A percentile compares a stretch with the other conserved stretches of the same genome.
Conservation (phyloP, 257 asterid species). For the Leptodermis oblonga region DNA sequence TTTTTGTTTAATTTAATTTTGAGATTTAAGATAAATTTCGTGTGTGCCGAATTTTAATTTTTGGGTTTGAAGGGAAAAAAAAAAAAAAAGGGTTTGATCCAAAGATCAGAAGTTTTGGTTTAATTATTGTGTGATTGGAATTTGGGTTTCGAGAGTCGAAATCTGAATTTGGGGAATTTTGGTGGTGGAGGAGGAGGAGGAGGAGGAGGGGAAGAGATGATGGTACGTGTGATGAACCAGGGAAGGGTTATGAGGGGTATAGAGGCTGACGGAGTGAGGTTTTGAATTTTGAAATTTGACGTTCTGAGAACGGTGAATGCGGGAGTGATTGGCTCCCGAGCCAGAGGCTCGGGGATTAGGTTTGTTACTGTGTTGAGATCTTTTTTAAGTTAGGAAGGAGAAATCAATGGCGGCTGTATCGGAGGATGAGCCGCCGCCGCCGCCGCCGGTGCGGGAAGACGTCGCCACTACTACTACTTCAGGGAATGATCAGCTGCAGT, state of each 20-base stretch:
- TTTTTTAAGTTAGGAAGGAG: constrained; percentile 1
- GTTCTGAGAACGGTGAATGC: constrained; percentile 29
- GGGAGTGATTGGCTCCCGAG: constrained; percentile 88
- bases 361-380: constrained; percentile 19
- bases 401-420: constrained; percentile 39
- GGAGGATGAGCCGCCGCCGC: constrained; percentile 26
- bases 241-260: constrained; percentile 37
- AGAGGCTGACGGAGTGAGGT: constrained; percentile 29
- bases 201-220: constrained; percentile 33
- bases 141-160: constrained; percentile 21
- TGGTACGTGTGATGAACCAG: constrained; percentile 58
- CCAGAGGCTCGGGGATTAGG: constrained; percentile 80
- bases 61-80: no score
- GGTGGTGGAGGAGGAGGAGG: neutral
- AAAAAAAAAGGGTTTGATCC: constrained; percentile 10
- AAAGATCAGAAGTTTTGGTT: constrained; percentile 1
- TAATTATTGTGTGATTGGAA: neutral
- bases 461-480: neutral
- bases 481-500: constrained; percentile 24
- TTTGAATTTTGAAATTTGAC: constrained; percentile 28
- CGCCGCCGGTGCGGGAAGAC: constrained; percentile 10
- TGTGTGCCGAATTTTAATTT: no score
- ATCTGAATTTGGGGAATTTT: neutral
- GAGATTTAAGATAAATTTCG: no score
- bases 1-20: neutral